These are phyloP conservation scores for Trematosphaeria pertusa DNA, from an alignment of 2,329 filamentous ascomycete genomes.

Conservation along the genomic window DNA sequence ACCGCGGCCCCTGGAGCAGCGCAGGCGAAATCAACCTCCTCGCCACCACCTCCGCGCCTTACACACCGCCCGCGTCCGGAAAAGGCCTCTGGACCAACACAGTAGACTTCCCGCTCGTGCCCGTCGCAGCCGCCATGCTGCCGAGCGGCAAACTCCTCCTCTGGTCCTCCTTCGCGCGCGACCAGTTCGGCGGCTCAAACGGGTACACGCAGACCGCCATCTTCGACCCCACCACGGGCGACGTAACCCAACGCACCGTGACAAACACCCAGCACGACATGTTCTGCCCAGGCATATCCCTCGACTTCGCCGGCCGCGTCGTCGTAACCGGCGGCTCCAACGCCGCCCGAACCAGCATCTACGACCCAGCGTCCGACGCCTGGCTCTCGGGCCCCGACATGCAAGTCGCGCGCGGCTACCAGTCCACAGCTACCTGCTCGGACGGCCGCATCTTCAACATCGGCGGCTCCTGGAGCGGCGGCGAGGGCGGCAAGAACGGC, in stretches of 20 bases:
- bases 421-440: conserved; percentile 58
- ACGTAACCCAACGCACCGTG: conserved; percentile 23
- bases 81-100: conserved; percentile 35
- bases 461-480: conserved; percentile 64
- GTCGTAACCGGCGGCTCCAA: conserved; percentile 63
- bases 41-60: conserved; percentile 9
- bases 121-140: conserved; percentile 31
- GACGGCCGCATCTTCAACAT: conserved; percentile 65
- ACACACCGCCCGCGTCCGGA: conserved; percentile 20
- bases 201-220: conserved; percentile 9
- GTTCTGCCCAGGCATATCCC: conserved; percentile 63
- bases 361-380: conserved; percentile 48
- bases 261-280: conserved; percentile 59
- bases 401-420: conserved; percentile 66
- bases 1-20: conserved; percentile 23
- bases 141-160: conserved; percentile 32
- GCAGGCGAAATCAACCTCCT: conserved; percentile 29
- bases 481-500: conserved; percentile 58
- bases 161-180: conserved; percentile 9
- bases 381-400: conserved; percentile 60
- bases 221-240: conserved; percentile 6
- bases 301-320: conserved; percentile 57
- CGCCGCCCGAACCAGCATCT: conserved; percentile 54
- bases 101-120: conserved; percentile 36
- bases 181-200: conserved; percentile 21